Base-by-base conservation (phyloP, 2,329 filamentous ascomycete species). In the Colletotrichum incanum region DNA sequence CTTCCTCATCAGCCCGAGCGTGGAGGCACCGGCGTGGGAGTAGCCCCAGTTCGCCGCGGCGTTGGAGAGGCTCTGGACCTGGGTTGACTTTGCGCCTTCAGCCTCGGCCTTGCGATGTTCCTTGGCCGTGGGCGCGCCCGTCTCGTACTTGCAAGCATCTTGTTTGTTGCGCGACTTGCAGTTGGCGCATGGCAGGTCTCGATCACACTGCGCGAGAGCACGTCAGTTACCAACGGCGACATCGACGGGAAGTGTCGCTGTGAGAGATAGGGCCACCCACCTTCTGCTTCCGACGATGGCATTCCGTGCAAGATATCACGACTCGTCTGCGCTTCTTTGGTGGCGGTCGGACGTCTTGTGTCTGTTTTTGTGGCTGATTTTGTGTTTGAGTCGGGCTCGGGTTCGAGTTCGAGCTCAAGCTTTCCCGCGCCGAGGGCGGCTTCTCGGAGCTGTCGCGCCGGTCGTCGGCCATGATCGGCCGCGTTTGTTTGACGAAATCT, bases 261-360 rank as follows among this genome's bases (percentile, higher is more conserved):
- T 37, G 65, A 37, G 65, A 28, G 34, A 63, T 43, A 23, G 26
- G 23, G 41, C 5, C 31, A 65, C 28, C 54, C 67, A 65, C 87
- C 84, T 90, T 90, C 77, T 91, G 89, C 77, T 92, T 92, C 72
- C 90, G 85, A 73, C 90, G 84, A 79, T 92, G 90, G 75, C 90
- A 92, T 77, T 92, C 90, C 14, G 86, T 89, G 75, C 90, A 92
- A 9, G 89, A 91, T 69, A 92, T 89, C 55, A 91, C 88, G 52
- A 89, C 84, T 49, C 90, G 85, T 76, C 88, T 86, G 74, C 90
- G 84, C 80, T 91, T 91, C 67, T 87, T 85, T 5, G 86, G 84
- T 23, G 86, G 84, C 50, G 79, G 82, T 73, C 80, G 82, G 39
- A 45, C 65, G 31, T 70, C 70, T 55, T 69, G 59, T 20, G 59